phyloP scores from a whole-genome alignment of 192 early-diverging fungal genomes.

The Linnemannia exigua region DNA sequence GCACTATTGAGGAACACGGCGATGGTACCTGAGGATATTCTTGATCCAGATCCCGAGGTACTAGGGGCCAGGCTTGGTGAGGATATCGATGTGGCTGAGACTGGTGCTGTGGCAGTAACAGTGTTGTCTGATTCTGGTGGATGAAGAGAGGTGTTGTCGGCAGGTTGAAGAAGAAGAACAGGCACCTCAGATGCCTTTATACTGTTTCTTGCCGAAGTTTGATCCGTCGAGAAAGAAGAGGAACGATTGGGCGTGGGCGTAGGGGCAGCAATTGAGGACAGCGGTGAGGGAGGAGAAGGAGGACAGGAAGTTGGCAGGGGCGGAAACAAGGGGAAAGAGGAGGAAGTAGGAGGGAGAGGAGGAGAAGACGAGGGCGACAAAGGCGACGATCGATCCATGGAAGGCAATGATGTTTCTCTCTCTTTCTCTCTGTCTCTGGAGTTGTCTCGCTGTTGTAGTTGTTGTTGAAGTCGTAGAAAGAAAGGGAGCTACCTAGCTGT shows the following conservation, averaged over 20 bases:
- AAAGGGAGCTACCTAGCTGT: neutral
- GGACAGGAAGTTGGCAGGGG: neutral
- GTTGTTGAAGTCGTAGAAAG: too few relatives aligned
- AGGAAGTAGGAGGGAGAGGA: neutral
- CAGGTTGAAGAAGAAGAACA: neutral
- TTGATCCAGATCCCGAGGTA: neutral
- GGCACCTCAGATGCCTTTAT: neutral
- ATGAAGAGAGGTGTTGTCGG: neutral
- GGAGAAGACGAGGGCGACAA: neutral
- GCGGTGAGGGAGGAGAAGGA: neutral
- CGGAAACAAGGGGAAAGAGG: neutral
- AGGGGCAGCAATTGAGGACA: neutral
- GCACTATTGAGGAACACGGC: neutral
- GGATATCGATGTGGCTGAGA: neutral
- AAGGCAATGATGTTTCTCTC: neutral
- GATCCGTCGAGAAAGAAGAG: neutral
- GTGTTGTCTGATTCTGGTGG: neutral
- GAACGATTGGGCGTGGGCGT: neutral
- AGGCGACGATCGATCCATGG: neutral
- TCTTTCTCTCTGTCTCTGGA: neutral
- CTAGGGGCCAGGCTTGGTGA: neutral
- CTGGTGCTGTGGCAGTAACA: too few relatives aligned
- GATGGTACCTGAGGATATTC: neutral
- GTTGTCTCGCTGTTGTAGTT: neutral
- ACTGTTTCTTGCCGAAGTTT: neutral